Percentiles rank a stretch among this genome's conserved stretches.
Evolutionary conservation across 495 filamentous ascomycete species (phyloP).

Genomic region (Delitschia confertaspora): DNA sequence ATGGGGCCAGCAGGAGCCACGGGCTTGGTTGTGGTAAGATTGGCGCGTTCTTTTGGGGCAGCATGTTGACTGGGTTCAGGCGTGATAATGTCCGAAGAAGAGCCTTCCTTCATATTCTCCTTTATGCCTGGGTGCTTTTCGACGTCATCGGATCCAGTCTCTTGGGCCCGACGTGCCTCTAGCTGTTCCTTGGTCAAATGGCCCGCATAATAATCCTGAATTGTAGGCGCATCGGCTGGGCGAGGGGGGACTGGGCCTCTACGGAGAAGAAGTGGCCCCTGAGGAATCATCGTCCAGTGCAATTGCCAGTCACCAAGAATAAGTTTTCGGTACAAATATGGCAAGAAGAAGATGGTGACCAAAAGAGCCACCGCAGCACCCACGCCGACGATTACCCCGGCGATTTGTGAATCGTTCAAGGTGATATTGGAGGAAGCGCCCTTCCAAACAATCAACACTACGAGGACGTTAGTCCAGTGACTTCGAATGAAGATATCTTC

Average conservation of each 20-base stretch:
- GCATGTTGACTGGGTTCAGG: background rate
- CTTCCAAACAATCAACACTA: conserved; percentile 55
- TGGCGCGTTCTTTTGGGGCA: background rate
- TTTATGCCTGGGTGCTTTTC: conserved; percentile 7
- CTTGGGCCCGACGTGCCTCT: conserved; percentile 9
- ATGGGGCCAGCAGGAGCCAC: conserved; percentile 4
- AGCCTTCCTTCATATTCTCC: background rate
- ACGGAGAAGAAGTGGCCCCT: conserved; percentile 44
- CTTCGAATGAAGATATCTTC: background rate
- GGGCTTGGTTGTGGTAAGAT: background rate
- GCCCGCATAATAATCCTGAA: conserved; percentile 18
- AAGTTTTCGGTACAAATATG: conserved; percentile 46
- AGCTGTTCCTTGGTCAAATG: conserved; percentile 20
- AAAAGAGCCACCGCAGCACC: conserved; percentile 46
- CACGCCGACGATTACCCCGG: conserved; percentile 45
- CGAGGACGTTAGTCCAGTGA: background rate
- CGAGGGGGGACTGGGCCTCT: conserved; percentile 37
- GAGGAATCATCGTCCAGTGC: conserved; percentile 45
- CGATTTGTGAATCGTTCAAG: conserved; percentile 5
- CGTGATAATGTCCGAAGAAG: conserved; percentile 3
- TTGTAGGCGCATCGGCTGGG: conserved; percentile 37
- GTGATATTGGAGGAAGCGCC: conserved; percentile 31
- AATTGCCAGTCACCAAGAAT: conserved; percentile 46
- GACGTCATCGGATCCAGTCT: conserved; percentile 1
- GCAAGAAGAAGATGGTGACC: conserved; percentile 50